Percentiles rank a stretch among this genome's conserved stretches.
Evolutionary conservation across 257 asterid species (phyloP).

Genomic region (Rubia yunnanensis): DNA sequence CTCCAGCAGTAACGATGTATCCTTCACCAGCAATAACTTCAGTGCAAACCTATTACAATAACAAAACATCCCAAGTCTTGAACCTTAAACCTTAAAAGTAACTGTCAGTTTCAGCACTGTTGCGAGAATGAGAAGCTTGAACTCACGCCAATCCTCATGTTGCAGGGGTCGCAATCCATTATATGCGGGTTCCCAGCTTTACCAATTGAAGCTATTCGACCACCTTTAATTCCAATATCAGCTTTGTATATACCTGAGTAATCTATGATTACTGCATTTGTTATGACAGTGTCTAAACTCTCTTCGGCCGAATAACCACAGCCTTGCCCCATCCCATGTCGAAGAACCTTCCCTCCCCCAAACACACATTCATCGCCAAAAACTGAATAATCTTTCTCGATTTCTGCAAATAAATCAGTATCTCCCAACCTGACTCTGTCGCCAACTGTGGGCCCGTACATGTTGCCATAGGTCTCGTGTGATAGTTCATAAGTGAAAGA

Average conservation of each 20-base stretch:
- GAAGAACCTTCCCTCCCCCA: conserved; percentile 92
- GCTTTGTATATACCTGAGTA: conserved; percentile 88
- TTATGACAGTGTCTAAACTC: conserved; percentile 84
- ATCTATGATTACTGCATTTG: conserved; percentile 83
- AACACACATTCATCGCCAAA: conserved; percentile 95
- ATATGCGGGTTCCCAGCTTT: conserved; percentile 90
- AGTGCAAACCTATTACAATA: conserved; percentile 56
- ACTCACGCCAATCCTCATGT: conserved; percentile 81
- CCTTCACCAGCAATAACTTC: conserved; percentile 98
- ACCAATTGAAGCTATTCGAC: conserved; percentile 56
- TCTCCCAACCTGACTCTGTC: conserved; percentile 91
- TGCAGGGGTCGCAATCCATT: conserved; percentile 44
- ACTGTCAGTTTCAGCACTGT: background rate
- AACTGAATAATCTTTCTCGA: conserved; percentile 60
- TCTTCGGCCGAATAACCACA: conserved; percentile 47
- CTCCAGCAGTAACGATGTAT: conserved; percentile 91
- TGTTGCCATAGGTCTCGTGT: conserved; percentile 67
- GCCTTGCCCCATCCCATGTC: conserved; percentile 96
- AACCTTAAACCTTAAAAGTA: conserved; percentile 10
- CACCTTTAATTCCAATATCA: conserved; percentile 84
- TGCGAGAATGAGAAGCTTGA: conserved; percentile 8
- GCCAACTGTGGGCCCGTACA: conserved; percentile 91
- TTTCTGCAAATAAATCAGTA: conserved; percentile 78
- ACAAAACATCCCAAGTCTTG: conserved; percentile 6
- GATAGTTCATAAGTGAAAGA: conserved; percentile 42